These are phyloP conservation scores for Yamadazyma akitaensis DNA, from an alignment of 805 yeast genomes.

Conservation along the genomic window DNA sequence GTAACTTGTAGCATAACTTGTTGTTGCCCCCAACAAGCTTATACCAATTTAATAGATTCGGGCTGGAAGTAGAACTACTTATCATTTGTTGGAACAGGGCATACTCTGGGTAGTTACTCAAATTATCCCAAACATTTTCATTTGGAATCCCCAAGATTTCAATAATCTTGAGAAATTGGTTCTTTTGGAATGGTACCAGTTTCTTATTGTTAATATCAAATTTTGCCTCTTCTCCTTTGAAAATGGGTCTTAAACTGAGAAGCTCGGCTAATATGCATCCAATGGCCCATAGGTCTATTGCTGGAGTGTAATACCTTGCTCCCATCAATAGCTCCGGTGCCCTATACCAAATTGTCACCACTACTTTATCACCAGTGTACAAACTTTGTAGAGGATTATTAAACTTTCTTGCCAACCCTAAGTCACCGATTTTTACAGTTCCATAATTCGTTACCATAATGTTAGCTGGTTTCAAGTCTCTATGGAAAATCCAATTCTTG, in stretches of 20 bases:
- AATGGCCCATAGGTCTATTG: constrained; percentile 92
- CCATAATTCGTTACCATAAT: constrained; percentile 92
- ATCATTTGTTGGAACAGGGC: constrained; percentile 44
- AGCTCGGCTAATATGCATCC: constrained; percentile 94
- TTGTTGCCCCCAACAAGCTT: constrained; percentile 76
- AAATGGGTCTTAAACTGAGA: constrained; percentile 83
- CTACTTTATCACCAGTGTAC: constrained; percentile 91
- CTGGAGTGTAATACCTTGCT: constrained; percentile 45
- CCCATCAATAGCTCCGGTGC: constrained; percentile 61
- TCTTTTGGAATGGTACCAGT: constrained; percentile 89
- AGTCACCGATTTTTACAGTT: constrained; percentile 91
- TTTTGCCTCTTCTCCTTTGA: constrained; percentile 97
- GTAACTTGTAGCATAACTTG: constrained; percentile 61
- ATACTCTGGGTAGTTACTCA: constrained; percentile 82
- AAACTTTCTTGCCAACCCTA: constrained; percentile 87
- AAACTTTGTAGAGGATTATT: constrained; percentile 82
- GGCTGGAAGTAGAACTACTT: constrained; percentile 44
- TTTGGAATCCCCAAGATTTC: constrained; percentile 94
- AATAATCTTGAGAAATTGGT: constrained; percentile 84
- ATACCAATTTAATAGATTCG: constrained; percentile 81
- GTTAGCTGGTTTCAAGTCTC: constrained; percentile 96
- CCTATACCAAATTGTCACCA: constrained; percentile 95
- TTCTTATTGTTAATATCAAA: constrained; percentile 80
- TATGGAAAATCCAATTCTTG: constrained; percentile 93
- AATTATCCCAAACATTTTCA: constrained; percentile 70